Conservation (phyloP, 805 yeast species). For the Blastobotrys peoriensis region DNA sequence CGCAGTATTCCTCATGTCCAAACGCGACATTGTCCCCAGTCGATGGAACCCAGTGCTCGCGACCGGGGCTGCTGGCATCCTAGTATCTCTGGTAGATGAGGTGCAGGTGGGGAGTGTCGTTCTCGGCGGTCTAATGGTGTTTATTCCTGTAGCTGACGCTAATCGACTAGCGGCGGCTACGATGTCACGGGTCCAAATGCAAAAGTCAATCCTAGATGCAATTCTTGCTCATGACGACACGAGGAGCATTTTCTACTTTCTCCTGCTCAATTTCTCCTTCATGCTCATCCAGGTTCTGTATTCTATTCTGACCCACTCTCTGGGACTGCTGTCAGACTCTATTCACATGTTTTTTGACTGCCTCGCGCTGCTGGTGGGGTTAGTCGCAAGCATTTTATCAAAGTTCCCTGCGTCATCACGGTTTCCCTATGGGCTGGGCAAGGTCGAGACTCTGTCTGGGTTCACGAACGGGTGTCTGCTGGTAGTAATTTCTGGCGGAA, state of each 20-base stretch:
- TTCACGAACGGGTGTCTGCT: conserved; percentile 89
- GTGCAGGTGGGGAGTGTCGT: conserved; percentile 12
- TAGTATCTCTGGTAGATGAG: conserved; percentile 14
- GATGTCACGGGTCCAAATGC: conserved; percentile 1
- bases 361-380: conserved; percentile 79
- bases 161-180: background rate
- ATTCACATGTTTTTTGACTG: conserved; percentile 97
- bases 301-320: conserved; percentile 85
- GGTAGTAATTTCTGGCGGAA: conserved; percentile 83
- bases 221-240: conserved; percentile 61
- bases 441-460: conserved; percentile 89
- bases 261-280: conserved; percentile 79
- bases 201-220: conserved; percentile 28
- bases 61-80: conserved; percentile 14
- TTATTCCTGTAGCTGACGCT: conserved; percentile 15
- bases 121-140: conserved; percentile 13
- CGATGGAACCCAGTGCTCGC: conserved; percentile 23
- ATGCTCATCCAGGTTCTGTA: conserved; percentile 92
- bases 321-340: conserved; percentile 88
- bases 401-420: conserved; percentile 56
- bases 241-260: conserved; percentile 79
- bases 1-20: conserved; percentile 27
- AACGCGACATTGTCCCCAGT: conserved; percentile 24
- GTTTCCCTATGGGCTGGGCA: conserved; percentile 79
- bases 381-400: conserved; percentile 71